Evolutionary conservation across 768 basidiomycete genomes (phyloP).

Genomic region (Pisolithus microcarpus): DNA sequence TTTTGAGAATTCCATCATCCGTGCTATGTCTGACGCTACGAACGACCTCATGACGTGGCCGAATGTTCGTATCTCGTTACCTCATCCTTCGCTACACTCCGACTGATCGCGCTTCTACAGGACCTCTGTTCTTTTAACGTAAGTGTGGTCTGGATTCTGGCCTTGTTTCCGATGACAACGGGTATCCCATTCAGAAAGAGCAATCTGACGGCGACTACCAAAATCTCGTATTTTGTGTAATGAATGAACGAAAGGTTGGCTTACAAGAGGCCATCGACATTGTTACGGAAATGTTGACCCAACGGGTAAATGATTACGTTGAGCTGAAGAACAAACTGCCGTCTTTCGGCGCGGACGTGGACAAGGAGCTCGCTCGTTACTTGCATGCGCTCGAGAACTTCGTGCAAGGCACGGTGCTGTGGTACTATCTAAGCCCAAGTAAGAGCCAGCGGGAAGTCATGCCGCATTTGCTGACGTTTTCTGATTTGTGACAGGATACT

Average conservation of each 20-base stretch:
- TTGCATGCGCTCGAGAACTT: slow-evolving; percentile 31
- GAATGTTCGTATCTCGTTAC: slow-evolving; percentile 22
- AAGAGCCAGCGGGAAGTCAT: slow-evolving; percentile 8
- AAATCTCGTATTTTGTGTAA: slow-evolving; percentile 34
- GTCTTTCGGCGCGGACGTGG: slow-evolving; percentile 29
- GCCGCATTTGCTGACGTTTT: slow-evolving; percentile 7
- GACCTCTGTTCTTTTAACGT: slow-evolving; percentile 25
- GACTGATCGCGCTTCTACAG: slow-evolving; percentile 15
- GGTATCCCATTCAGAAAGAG: slow-evolving; percentile 25
- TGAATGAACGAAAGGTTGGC: slow-evolving; percentile 28
- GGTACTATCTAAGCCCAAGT: slow-evolving; percentile 36
- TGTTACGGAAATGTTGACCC: slow-evolving; percentile 30
- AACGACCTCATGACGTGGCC: slow-evolving; percentile 37
- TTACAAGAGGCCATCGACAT: slow-evolving; percentile 31
- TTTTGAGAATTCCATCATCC: slow-evolving; percentile 28
- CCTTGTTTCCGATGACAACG: slow-evolving; percentile 7
- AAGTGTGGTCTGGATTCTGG: slow-evolving; percentile 11
- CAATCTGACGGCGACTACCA: slow-evolving; percentile 35
- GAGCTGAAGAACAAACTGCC: slow-evolving; percentile 27
- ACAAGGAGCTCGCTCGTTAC: slow-evolving; percentile 29
- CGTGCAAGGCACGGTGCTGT: slow-evolving; percentile 32
- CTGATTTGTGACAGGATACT: slow-evolving; percentile 18
- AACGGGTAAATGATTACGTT: slow-evolving; percentile 29
- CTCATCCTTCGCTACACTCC: not conserved
- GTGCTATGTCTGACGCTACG: slow-evolving; percentile 34